Base-by-base conservation (phyloP, 495 filamentous ascomycete genomes). In the Neurospora africana region DNA sequence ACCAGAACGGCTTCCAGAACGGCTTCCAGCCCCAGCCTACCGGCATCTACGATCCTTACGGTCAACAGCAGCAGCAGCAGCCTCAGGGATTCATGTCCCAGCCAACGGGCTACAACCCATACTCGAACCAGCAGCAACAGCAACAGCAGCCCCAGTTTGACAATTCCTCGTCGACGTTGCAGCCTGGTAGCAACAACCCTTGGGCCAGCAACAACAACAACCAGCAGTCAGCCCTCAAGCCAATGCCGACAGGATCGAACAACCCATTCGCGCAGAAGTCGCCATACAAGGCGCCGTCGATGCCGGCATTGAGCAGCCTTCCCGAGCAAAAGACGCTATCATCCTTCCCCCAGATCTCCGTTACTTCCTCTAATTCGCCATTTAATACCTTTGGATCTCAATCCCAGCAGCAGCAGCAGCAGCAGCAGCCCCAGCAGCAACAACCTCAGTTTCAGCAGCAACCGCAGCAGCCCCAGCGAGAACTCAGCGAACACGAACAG, bases 101-200 rank as follows among this genome's bases (percentile, higher is more conserved):
- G 76, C 90, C 89, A 58, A 94, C 91, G 17, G 87, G 89, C 21
- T 95, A 92, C 80, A 94, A 94, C 73, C 92, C 92, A 3, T 94
- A 92, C 76, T 87, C 86, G 67, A 84, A 85, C 75, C 86, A 86
- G 68, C 84, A 85, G 72, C 75, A 81, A 27, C 84, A 86, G 71
- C 84, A 83, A 67, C 84, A 83, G 69, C 84, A 82, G 71, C 84
- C 84, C 72, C 85, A 84, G 68, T 75, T 81, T 71, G 76, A 79
- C 81, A 82, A 71, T 82, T 84, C 73, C 84, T 86, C 69, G 84
- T 86, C 84, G 72, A 86, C 85, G 68, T 82, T 86, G 19, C 87
- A 90, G 61, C 85, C 93, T 65, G 94, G 93, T 37, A 93, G 87
- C 77, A 94, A 97, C 82, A 98, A 98, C 80, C 95, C 95, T 10